Evolutionary conservation across 2,329 filamentous ascomycete genomes (phyloP), one percentile per base, ranked within the genome.

Genomic region (Penicillium fuscoglaucum): DNA sequence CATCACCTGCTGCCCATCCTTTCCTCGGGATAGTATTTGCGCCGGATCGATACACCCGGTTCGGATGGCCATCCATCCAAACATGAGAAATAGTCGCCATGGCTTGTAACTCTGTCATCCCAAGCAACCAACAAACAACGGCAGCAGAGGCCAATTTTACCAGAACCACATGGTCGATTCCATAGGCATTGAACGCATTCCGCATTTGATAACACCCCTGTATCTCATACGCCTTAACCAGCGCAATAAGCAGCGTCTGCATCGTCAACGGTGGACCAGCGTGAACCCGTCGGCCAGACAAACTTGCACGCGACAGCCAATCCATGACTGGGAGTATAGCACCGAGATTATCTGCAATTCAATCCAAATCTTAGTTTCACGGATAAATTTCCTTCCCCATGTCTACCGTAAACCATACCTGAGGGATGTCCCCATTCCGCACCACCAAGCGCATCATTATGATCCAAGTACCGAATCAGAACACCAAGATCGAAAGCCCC

Each of bases 341-440:
- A 2, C 70, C 76, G 24, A 78, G 62, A 40, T 77, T 79, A 64
- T 78, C 77, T 75, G 35, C 10, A 41, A 26, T 43, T 8, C 4
- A 37, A 47, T 10, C 17, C 21, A n/a, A 26, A 33, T 37, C 2
- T 51, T 15, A 43, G 48, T 12, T 4, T 26, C n/a, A 40, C 13
- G 3, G 6, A 6, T 21, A 46, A 19, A 19, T 33, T n/a, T 26
- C 5, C 26, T 6, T 6, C 26, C 26, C 5, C 26, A 26, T 26
- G 26, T 26, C 26, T 26, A 26, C 24, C 24, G 5, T 2, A 26
- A 26, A 26, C 26, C 26, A 28, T 67, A 70, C 67, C 68, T 53
- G 71, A 77, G 13, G 77, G 76, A 67, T 79, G 77, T 1, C 75
- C 76, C 77, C 76, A 78, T 65, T 79, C 77, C n/a, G 66, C 68